Evolutionary conservation across 2,329 filamentous ascomycete species (phyloP).

Genomic region (Sclerotiophoma versabilis): DNA sequence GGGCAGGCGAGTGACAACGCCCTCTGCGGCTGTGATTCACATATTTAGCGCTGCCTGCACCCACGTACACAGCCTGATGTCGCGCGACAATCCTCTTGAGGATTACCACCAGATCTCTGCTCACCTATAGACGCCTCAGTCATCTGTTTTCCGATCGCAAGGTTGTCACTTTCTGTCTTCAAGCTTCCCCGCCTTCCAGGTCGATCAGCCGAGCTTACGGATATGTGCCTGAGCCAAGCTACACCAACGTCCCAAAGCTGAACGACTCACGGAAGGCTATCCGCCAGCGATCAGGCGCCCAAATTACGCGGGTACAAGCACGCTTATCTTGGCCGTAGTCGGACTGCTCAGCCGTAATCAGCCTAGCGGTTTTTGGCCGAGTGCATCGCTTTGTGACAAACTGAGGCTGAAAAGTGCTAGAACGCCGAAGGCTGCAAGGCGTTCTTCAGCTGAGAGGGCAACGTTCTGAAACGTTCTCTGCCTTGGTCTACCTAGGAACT

Average conservation of each 20-base stretch:
- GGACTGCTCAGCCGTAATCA: not conserved
- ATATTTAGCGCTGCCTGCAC: constrained; percentile 11
- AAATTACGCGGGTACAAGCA: not conserved
- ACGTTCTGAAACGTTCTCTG: not conserved
- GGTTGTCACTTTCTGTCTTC: not conserved
- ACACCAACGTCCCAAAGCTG: not conserved
- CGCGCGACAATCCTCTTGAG: not conserved
- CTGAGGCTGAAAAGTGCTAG: constrained; percentile 24
- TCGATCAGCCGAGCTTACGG: not conserved
- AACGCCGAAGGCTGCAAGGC: constrained; percentile 24
- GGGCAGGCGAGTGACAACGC: constrained; percentile 19
- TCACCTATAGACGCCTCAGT: not conserved
- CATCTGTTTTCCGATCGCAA: not conserved
- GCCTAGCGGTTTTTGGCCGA: not conserved
- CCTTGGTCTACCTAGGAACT: too few species aligned
- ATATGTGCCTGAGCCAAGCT: not conserved
- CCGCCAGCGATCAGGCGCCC: not conserved
- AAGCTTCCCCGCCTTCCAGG: not conserved
- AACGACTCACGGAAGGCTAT: not conserved
- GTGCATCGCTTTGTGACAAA: not conserved
- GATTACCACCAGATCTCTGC: not conserved
- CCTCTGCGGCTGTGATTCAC: constrained; percentile 11
- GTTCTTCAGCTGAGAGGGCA: constrained; percentile 21
- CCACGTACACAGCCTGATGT: constrained; percentile 7
- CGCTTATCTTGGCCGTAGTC: not conserved